Evolutionary conservation across 768 basidiomycete species (phyloP), one percentile per base, ranked within the genome.

Genomic region (Symmetrospora coprosmae): DNA sequence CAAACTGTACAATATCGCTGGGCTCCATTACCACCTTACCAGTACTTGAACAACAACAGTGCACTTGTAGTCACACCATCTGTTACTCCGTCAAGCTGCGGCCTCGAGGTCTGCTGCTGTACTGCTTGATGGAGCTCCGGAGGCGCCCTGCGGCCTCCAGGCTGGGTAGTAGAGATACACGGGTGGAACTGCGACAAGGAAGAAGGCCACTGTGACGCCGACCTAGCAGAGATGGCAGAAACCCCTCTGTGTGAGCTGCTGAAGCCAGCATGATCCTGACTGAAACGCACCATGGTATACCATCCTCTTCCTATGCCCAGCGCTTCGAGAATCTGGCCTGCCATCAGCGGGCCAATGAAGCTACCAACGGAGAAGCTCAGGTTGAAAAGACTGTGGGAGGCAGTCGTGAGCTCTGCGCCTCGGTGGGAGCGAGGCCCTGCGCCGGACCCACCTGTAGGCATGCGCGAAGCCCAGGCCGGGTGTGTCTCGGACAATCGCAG

Each of bases 221-320:
- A n/a, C n/a, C n/a, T n/a, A n/a, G n/a, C n/a, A n/a, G n/a, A n/a
- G n/a, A n/a, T n/a, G n/a, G n/a, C n/a, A n/a, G 37, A 11, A 11
- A 11, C 11, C n/a, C n/a, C 37, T 39, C 11, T 39, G 11, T 39
- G 11, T 39, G 11, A n/a, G 11, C n/a, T 39, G 11, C 37, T 39
- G 11, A 11, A 39, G n/a, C 11, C 37, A 39, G n/a, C 11, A 39
- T n/a, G n/a, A n/a, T n/a, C n/a, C n/a, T n/a, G n/a, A n/a, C n/a
- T n/a, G n/a, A n/a, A n/a, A n/a, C n/a, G n/a, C 17, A 58, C 43
- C 30, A 58, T 41, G 13, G 55, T 34, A 58, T 58, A 58, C 21
- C 38, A 58, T 2, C 55, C 55, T 3, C 46, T 58, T 28, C 31
- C 33, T 19, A 46, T 58, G 37, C 55, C 55, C 27, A 58, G 28